phyloP scores from a whole-genome alignment of 2,329 filamentous ascomycete genomes.

The Coleophoma crateriformis region DNA sequence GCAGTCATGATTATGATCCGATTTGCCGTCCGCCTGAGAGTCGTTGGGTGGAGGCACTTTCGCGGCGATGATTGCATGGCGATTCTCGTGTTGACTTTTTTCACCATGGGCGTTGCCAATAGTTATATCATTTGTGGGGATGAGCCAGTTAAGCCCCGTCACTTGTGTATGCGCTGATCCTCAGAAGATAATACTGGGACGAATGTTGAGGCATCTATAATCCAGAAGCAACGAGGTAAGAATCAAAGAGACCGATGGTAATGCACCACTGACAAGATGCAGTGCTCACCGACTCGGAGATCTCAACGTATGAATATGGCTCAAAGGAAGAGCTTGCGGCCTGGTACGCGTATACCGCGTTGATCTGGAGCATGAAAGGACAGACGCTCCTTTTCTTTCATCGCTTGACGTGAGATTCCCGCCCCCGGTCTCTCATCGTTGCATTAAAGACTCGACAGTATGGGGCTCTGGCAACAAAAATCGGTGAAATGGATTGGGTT shows the following conservation, averaged over 20 bases:
- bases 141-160: not conserved
- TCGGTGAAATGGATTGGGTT: slow-evolving; percentile 24
- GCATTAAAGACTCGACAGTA: slow-evolving; percentile 18
- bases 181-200: slow-evolving; percentile 20
- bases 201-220: slow-evolving; percentile 18
- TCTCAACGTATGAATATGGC: slow-evolving; percentile 24
- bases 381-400: slow-evolving; percentile 21
- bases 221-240: not conserved
- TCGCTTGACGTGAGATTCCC: not conserved
- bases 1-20: slow-evolving; percentile 26
- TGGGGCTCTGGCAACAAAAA: slow-evolving; percentile 22
- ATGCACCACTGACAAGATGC: not conserved
- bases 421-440: not conserved
- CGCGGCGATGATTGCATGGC: slow-evolving; percentile 33
- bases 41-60: slow-evolving; percentile 30
- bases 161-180: not conserved
- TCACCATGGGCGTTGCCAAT: slow-evolving; percentile 28
- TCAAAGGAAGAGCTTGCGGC: slow-evolving; percentile 31
- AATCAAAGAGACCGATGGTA: no score
- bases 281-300: slow-evolving; percentile 20
- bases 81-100: slow-evolving; percentile 27
- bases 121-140: slow-evolving; percentile 28
- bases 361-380: slow-evolving; percentile 28
- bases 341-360: slow-evolving; percentile 32
- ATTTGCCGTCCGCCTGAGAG: slow-evolving; percentile 29